Percentiles rank a stretch among this genome's conserved stretches.
These are phyloP conservation scores for Candida schatavii DNA, from an alignment of 805 yeast species.

Conservation along the genomic window DNA sequence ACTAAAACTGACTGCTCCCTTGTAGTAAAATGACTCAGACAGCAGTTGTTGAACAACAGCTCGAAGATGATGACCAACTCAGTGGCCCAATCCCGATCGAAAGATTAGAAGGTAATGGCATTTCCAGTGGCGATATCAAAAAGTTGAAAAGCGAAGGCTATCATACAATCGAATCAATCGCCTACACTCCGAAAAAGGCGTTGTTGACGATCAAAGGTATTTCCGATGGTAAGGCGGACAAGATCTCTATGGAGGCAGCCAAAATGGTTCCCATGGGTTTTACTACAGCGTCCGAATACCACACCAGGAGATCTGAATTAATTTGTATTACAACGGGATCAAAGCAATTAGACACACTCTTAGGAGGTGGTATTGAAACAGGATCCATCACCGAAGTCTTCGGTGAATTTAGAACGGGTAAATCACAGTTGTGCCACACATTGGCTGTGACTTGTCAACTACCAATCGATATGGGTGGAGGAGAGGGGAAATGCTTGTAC, in stretches of 20 bases:
- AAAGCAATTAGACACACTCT: constrained; percentile 82
- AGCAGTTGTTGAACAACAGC: constrained; percentile 9
- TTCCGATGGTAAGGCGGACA: constrained; percentile 92
- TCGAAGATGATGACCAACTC: constrained; percentile 35
- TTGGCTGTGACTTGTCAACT: constrained; percentile 95
- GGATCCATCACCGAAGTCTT: constrained; percentile 95
- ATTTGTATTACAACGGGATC: constrained; percentile 96
- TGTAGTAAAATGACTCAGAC: constrained; percentile 5
- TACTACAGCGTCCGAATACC: constrained; percentile 95
- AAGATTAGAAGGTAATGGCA: constrained; percentile 76
- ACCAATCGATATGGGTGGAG: constrained; percentile 97
- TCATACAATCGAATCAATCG: constrained; percentile 88
- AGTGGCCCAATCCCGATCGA: constrained; percentile 43
- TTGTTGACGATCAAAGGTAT: constrained; percentile 83
- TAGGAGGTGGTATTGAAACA: constrained; percentile 97
- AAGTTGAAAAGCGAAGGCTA: constrained; percentile 81
- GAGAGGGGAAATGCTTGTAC: constrained; percentile 94
- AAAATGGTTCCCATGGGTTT: constrained; percentile 92
- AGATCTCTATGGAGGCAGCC: constrained; percentile 76
- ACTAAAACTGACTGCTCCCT: no score
- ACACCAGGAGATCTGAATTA: constrained; percentile 82
- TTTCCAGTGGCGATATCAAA: constrained; percentile 70
- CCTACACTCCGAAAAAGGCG: constrained; percentile 85
- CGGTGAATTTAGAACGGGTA: constrained; percentile 98
- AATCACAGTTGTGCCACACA: constrained; percentile 95